Evolutionary conservation across 108 stramenopile species (phyloP).

Genomic region (Stephanodiscus triporus): DNA sequence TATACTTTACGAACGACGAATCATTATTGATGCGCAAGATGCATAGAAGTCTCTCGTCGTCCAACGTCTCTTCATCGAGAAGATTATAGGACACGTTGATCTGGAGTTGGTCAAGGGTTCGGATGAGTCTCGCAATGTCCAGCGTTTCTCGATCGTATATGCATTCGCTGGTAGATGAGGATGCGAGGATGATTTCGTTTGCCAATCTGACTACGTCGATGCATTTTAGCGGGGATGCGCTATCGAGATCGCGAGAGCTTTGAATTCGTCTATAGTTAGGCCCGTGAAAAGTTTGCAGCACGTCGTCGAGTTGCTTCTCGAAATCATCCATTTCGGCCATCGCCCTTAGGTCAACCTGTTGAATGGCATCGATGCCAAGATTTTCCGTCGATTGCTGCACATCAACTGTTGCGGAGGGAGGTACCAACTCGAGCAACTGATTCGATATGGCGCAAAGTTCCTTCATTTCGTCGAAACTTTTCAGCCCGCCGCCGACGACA

Average conservation of each 20-base stretch:
- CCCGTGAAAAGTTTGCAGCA: slow-evolving; percentile 22
- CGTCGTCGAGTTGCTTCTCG: slow-evolving; percentile 21
- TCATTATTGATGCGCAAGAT: slow-evolving; percentile 74
- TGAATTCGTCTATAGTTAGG: slow-evolving; percentile 24
- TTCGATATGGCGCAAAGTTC: slow-evolving; percentile 32
- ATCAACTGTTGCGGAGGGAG: slow-evolving; percentile 6
- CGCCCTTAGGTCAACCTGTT: slow-evolving; percentile 7
- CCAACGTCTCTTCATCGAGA: slow-evolving; percentile 30
- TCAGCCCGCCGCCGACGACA: not conserved
- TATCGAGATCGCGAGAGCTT: not conserved
- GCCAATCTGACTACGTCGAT: slow-evolving; percentile 36
- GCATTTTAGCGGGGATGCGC: not conserved
- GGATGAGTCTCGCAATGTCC: slow-evolving; percentile 65
- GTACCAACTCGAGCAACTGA: slow-evolving; percentile 44
- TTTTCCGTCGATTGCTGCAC: not conserved
- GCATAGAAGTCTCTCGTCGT: slow-evolving; percentile 52
- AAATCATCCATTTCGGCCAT: slow-evolving; percentile 19
- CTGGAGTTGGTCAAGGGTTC: slow-evolving; percentile 52
- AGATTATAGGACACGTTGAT: slow-evolving; percentile 55
- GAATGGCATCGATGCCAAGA: slow-evolving; percentile 1
- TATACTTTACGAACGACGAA: slow-evolving; percentile 62
- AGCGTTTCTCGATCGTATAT: slow-evolving; percentile 59
- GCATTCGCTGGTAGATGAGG: not conserved
- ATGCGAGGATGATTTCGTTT: slow-evolving; percentile 15
- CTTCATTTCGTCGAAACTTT: slow-evolving; percentile 32